phyloP scores from a whole-genome alignment of 306 rosid genomes.

The Ormosia semicastrata region DNA sequence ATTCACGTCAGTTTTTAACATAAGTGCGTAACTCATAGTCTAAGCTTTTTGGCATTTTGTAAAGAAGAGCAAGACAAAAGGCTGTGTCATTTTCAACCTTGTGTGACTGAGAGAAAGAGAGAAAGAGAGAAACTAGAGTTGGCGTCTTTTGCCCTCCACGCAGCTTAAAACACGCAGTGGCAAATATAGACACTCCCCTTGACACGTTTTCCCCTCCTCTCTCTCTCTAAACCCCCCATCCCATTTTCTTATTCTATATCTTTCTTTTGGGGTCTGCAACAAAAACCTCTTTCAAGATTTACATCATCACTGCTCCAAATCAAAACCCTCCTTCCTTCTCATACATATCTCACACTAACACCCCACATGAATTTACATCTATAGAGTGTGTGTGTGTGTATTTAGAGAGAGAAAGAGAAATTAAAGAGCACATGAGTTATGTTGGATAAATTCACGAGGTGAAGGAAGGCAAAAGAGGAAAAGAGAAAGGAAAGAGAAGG shows the following conservation, averaged over 20 bases:
- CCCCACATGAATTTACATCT: constrained; percentile 7
- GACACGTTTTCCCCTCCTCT: constrained; percentile 49
- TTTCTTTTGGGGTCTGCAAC: constrained; percentile 9
- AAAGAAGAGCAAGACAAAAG: constrained; percentile 26
- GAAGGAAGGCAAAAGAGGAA: constrained; percentile 2
- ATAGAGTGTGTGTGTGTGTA: background rate
- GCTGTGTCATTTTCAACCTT: constrained; percentile 58
- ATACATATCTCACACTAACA: background rate
- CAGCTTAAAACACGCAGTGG: constrained; percentile 83
- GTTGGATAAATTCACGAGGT: constrained; percentile 37
- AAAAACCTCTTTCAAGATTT: constrained; percentile 35
- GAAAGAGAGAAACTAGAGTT: constrained; percentile 36
- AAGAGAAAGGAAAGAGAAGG: background rate
- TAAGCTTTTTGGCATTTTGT: constrained; percentile 34
- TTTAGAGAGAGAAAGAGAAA: background rate
- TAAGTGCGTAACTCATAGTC: background rate
- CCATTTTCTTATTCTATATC: background rate
- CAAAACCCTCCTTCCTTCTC: constrained; percentile 22
- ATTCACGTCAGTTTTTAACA: constrained; percentile 27
- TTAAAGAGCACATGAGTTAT: constrained; percentile 3
- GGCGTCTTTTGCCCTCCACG: constrained; percentile 98
- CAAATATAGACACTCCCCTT: constrained; percentile 48
- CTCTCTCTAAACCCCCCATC: background rate
- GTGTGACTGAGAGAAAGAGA: constrained; percentile 31
- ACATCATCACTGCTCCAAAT: constrained; percentile 28